Conservation (phyloP, 306 rosid genomes). For the Inga laurina region DNA sequence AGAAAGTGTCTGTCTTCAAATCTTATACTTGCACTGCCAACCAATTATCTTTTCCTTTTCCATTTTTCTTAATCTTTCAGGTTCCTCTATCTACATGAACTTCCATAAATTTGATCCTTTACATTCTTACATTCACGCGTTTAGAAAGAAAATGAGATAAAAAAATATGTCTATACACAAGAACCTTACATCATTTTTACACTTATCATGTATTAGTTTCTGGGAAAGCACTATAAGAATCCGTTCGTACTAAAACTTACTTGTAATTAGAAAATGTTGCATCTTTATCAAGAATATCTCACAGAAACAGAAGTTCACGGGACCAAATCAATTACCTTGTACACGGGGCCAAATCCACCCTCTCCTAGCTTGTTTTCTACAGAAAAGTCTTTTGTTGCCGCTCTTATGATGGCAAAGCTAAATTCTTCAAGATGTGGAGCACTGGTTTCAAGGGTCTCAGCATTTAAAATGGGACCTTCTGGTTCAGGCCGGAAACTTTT, state of each 20-base stretch:
- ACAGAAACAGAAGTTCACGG: neutral
- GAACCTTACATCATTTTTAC: neutral
- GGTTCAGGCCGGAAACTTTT: neutral
- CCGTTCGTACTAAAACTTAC: neutral
- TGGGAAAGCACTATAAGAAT: neutral
- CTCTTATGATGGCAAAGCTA: conserved; percentile 29
- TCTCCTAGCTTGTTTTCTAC: conserved; percentile 42
- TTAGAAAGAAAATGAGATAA: too few relatives aligned
- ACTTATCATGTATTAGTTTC: neutral
- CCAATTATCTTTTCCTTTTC: neutral
- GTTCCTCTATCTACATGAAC: neutral
- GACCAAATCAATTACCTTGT: neutral
- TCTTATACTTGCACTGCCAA: neutral
- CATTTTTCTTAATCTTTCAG: neutral
- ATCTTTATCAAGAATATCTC: neutral
- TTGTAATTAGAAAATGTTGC: neutral
- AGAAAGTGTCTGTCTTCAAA: neutral
- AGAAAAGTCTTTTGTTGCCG: conserved; percentile 40
- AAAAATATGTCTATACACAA: neutral
- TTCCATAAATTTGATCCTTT: too few relatives aligned
- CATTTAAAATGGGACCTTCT: neutral
- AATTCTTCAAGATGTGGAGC: conserved; percentile 31
- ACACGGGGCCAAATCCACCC: conserved; percentile 46
- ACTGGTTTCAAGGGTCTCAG: conserved; percentile 2
- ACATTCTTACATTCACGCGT: too few relatives aligned